Evolutionary conservation across 2,329 filamentous ascomycete genomes (phyloP), one percentile per base, ranked within the genome.

Genomic region (Colletotrichum sp.): DNA sequence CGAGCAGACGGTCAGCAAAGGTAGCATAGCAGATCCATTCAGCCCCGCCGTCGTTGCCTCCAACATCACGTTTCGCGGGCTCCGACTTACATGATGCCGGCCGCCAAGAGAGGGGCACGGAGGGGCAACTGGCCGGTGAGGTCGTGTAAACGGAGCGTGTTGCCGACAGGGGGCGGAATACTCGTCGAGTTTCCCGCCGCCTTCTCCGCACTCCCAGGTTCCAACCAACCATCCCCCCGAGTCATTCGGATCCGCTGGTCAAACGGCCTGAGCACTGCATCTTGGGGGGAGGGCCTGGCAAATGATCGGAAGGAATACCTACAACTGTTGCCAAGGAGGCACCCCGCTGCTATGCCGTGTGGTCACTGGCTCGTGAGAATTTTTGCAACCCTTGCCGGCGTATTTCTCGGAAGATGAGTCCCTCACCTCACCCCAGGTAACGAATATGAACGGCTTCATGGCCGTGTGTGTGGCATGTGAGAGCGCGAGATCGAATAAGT

Each of bases 91-190:
- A 75, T 28, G 16, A 73, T 57, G 59, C 57, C 44, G 57, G 64
- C 52, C 48, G 59, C 64, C 68, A 75, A 77, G 72, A 30, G 75
- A 69, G 75, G 75, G 68, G 75, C 63, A 32, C 12, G 48, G 72
- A 71, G 67, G 75, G 72, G 73, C 39, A 28, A 55, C 55, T 48
- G 28, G 72, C 63, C 36, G 63, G 44, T 32, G 57, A 65, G 59
- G 59, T 71, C 36, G 44, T 34, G 32, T 44, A 63, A 67, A 60
- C 48, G 39, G 68, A 60, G 62, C n/a, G 32, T 24, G 10, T 18
- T 28, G 60, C 48, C 48, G 48, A 68, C 57, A 69, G 36, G 64
- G 39, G 62, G 71, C 69, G 63, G 75, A 71, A 39, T 77, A 72
- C 26, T 60, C 44, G 48, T 36, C 12, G 34, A 78, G 68, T 72